Evolutionary conservation across 2,329 filamentous ascomycete genomes (phyloP), one percentile per base, ranked within the genome.

Genomic region (Exserohilum turcica): DNA sequence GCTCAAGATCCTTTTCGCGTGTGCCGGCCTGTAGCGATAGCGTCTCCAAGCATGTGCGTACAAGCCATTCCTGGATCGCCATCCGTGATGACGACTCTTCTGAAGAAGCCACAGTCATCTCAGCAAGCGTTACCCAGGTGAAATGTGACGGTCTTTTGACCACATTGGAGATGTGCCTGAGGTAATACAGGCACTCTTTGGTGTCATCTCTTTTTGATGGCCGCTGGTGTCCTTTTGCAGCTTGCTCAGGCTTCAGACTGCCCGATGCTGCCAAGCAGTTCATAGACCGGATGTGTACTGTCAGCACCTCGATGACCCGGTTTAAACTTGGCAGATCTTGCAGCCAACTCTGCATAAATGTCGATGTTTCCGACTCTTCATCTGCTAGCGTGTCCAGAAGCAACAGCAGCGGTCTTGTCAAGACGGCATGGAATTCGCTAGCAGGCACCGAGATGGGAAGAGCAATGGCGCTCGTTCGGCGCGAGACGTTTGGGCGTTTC

Each of bases 281-380:
- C 12, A 75, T 59, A 15, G 61, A 66, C 32, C 73, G 67, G 7
- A 75, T 52, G 42, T 72, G 71, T 13, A 58, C 43, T 15, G 59
- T 64, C 4, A 74, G 53, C 13, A 78, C 61, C 36, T 75, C 68
- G 44, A 77, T 74, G 6, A 82, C 76, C 65, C 75, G 79, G 48
- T 80, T 78, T 27, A 86, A 74, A 35, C 78, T 83, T 12, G 81
- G 76, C 8, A 83, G 67, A 48, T 77, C 86, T 63, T 89, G 88
- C 3, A 97, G 79, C 92, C 93, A 97, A 43, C 84, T 86, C 64
- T 88, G 88, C 33, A 91, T 85, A 21, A 89, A 88, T 74, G 91
- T 88, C 57, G 88, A 91, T 12, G 89, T 78, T 63, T 92, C 89
- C 2, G 86, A 88, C 16, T 84, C 82, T 54, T 91, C 86, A 53